These are phyloP conservation scores for Plasmodium malariae DNA, from an alignment of 169 alveolate genomes.

Conservation along the genomic window DNA sequence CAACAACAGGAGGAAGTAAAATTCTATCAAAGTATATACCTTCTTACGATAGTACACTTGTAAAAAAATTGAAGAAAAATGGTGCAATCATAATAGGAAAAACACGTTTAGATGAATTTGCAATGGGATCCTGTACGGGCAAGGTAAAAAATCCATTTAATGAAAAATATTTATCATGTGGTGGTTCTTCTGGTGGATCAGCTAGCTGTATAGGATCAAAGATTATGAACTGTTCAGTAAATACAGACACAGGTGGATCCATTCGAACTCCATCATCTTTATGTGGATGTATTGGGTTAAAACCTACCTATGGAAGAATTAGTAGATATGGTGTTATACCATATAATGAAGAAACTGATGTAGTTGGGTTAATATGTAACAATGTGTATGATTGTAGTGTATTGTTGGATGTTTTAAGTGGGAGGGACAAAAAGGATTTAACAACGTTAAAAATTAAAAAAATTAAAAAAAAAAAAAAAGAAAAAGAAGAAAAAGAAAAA, in stretches of 20 bases:
- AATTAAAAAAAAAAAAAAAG: not conserved
- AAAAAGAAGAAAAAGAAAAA: not conserved
- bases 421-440: conserved; percentile 41
- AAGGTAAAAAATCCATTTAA: conserved; percentile 77
- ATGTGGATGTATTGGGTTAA: conserved; percentile 81
- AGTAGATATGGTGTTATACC: conserved; percentile 71
- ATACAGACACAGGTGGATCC: conserved; percentile 87
- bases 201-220: conserved; percentile 83
- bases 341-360: conserved; percentile 74
- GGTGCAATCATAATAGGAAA: conserved; percentile 84
- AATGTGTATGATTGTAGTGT: conserved; percentile 64
- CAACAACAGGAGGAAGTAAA: conserved; percentile 72
- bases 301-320: conserved; percentile 80
- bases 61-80: conserved; percentile 65
- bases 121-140: conserved; percentile 82
- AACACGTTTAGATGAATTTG: conserved; percentile 83
- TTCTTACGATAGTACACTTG: conserved; percentile 79
- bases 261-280: conserved; percentile 80
- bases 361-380: conserved; percentile 58
- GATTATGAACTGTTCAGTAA: conserved; percentile 78
- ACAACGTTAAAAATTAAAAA: conserved; percentile 7
- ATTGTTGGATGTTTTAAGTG: conserved; percentile 48
- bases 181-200: conserved; percentile 88
- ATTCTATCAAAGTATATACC: conserved; percentile 73
- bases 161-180: conserved; percentile 68